Evolutionary conservation across 2,329 filamentous ascomycete species (phyloP).

Genomic region (Claviceps africana): DNA sequence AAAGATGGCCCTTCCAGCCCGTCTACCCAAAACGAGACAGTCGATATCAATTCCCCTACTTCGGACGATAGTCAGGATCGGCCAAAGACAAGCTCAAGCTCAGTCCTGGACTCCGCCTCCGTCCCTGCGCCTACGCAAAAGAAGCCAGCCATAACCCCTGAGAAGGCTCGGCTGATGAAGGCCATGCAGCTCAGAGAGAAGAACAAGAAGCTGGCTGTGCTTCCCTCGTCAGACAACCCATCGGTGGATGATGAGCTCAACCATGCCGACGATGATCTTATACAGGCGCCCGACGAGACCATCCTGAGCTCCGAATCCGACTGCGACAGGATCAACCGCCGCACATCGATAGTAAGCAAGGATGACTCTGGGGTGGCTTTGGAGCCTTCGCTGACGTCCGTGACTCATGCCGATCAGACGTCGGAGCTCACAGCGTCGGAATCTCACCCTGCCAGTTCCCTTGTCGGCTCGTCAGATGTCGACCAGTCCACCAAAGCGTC

Average conservation of each 20-base stretch:
- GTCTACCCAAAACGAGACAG: conserved; percentile 21
- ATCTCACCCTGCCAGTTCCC: conserved; percentile 44
- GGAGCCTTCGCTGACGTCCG: conserved; percentile 24
- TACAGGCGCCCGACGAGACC: conserved; percentile 9
- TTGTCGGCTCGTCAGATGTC: conserved; percentile 38
- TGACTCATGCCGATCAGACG: conserved; percentile 29
- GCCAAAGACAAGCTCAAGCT: conserved; percentile 31
- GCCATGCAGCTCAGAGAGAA: conserved; percentile 81
- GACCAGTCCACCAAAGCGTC: conserved; percentile 49
- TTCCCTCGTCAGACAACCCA: neutral
- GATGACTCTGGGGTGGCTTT: conserved; percentile 43
- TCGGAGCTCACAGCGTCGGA: conserved; percentile 37
- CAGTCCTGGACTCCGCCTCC: conserved; percentile 26
- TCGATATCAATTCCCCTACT: conserved; percentile 23
- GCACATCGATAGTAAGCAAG: conserved; percentile 28
- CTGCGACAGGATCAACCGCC: conserved; percentile 16
- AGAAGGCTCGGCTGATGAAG: conserved; percentile 88
- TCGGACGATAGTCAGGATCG: conserved; percentile 10
- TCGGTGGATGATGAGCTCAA: conserved; percentile 6
- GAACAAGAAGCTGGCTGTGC: conserved; percentile 36
- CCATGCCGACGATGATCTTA: conserved; percentile 7
- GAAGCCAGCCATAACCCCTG: conserved; percentile 55
- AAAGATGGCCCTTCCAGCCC: conserved; percentile 11
- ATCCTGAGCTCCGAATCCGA: conserved; percentile 13
- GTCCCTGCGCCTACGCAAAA: conserved; percentile 23